Base-by-base conservation (phyloP, 306 rosid species). In the Corylus heterophylla region DNA sequence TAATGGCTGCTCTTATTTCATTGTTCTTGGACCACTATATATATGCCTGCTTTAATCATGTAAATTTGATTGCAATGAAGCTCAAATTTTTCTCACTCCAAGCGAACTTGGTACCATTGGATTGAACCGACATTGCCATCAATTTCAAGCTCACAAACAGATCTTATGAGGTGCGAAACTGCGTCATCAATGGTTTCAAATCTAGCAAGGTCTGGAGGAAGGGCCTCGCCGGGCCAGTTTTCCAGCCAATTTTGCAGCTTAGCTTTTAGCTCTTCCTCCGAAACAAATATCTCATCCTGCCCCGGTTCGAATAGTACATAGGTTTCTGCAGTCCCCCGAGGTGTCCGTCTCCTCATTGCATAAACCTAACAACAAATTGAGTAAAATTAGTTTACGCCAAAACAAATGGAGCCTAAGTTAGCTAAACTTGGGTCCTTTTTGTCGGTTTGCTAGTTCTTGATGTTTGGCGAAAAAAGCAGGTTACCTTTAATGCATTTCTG, bases 51-150 rank as follows among this genome's bases (percentile, higher is more conserved):
- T 6, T 39, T 42, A 42, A 42, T 42, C 45, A 42, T 42, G 45
- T 42, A 42, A 5, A 42, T 42, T 42, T 5, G 8, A 42, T 42
- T 42, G 58, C 58, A 2, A 5, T 10, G 10, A 54, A 31, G 18
- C 71, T 66, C 13, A 74, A 12, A 7, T 14, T 31, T 48, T 25
- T 25, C 61, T 89, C 86, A 92, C 44, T 91, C 93, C 44, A 94
- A 77, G 50, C 92, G 93, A 39, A 94, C 97, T 63, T 94, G 90
- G 14, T 91, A 94, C 98, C 97, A 94, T 59, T 94, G 97, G 17
- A 94, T 63, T 0, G 97, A 86, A 12, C 97, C 97, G 71, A 88
- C 93, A 59, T 89, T 84, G n/a, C 94, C 98, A 68, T 92, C 88
- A 44, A 95, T 89, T 75, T 95, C 91, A 48, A 95, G 95, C 82